Base-by-base conservation (phyloP, 1,284 basidiomycete genomes). In the Ustilago trichophora region DNA sequence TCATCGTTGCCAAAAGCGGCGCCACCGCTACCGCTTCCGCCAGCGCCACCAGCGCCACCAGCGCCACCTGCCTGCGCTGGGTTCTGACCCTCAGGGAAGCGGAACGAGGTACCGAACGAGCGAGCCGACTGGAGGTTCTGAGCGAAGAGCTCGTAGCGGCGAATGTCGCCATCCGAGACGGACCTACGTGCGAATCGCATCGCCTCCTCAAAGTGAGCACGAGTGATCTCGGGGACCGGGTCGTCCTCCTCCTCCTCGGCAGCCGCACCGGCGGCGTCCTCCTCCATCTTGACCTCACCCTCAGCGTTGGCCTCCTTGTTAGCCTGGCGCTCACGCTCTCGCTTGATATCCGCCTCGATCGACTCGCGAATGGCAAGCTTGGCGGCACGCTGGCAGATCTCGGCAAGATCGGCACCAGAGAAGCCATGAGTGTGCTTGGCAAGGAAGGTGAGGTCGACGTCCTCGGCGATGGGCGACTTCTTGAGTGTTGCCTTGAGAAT, bases 331-430 rank as follows among this genome's bases (percentile, higher is more conserved):
- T 93, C 96, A 48, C 91, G 86, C 44, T 89, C 87, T 62, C 82
- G 85, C 72, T 89, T 86, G 80, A 98, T 91, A 82, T 98, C 96
- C 6, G 91, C 84, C 80, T 98, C 94, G 78, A 99, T 99, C 67
- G 89, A 91, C 82, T 91, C 92, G 36, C 96, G 88, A 80, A 99
- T 96, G 2, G 93, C 93, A 43, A 98, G 86, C 85, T 99, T 99
- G 63, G 93, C 95, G 10, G 95, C 91, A 63, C 96, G 89, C 84
- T 98, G 94, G 82, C 95, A 98, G 78, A 98, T 96, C 83, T 98
- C 96, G 12, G 95, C 96, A 72, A 98, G 85, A 87, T 99, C 96
- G 57, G 96, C 96, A 89, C 96, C 96, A 78, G 95, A 98, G 88
- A 92, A 99, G 15, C 96, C 95, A 78, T 97, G 92, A 10, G 95